Percentiles rank a stretch among this genome's conserved stretches.
phyloP scores from a whole-genome alignment of 345 rosid species.

The Draba incana region DNA sequence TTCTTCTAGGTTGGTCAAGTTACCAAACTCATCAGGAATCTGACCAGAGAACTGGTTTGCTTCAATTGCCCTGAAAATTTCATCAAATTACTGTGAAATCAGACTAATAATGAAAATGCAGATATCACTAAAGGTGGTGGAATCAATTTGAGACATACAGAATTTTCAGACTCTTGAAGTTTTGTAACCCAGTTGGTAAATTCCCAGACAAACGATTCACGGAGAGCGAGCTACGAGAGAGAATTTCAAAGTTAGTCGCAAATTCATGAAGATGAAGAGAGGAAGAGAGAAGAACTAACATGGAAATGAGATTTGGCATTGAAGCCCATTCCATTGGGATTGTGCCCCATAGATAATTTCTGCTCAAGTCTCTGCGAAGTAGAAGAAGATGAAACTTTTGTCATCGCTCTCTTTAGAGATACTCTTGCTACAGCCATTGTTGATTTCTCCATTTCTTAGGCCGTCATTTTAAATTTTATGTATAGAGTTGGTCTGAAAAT shows the following conservation, averaged over 20 bases:
- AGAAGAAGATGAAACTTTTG: background rate
- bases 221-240: slow-evolving; percentile 44
- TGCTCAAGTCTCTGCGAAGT: slow-evolving; percentile 22
- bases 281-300: slow-evolving; percentile 45
- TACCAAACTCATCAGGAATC: slow-evolving; percentile 55
- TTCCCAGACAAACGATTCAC: slow-evolving; percentile 54
- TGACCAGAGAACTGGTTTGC: slow-evolving; percentile 54
- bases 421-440: too few relatives aligned
- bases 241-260: background rate
- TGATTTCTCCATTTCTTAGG: too few relatives aligned
- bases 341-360: slow-evolving; percentile 56
- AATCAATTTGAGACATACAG: slow-evolving; percentile 40
- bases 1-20: slow-evolving; percentile 43
- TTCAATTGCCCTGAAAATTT: slow-evolving; percentile 50
- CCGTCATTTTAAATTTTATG: too few relatives aligned
- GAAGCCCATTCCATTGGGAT: slow-evolving; percentile 64
- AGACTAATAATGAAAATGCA: background rate
- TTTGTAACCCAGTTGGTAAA: slow-evolving; percentile 50
- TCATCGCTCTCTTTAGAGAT: background rate
- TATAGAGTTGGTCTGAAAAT: too few relatives aligned
- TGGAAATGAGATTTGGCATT: slow-evolving; percentile 40
- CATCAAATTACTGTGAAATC: background rate
- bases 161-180: slow-evolving; percentile 45
- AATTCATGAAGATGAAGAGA: slow-evolving; percentile 2
- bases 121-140: background rate